Evolutionary conservation across 2,329 filamentous ascomycete species (phyloP).

Genomic region (Fusarium sp.): DNA sequence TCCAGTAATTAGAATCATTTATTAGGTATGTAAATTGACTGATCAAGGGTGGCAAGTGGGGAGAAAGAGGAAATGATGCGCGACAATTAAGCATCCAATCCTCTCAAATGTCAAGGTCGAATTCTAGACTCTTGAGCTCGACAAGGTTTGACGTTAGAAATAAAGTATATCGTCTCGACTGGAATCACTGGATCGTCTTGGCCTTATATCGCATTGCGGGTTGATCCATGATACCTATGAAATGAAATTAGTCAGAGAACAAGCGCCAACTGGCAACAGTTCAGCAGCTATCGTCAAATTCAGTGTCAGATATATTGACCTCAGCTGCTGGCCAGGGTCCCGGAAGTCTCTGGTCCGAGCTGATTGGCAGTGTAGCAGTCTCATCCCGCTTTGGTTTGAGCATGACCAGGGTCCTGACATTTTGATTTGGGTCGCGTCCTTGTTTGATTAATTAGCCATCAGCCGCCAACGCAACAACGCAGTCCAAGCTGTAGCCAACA

Average conservation of each 20-base stretch:
- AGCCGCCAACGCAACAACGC: constrained; percentile 9
- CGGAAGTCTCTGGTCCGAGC: constrained; percentile 1
- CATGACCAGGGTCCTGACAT: constrained; percentile 27
- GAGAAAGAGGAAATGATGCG: constrained; percentile 26
- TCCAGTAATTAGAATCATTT: constrained; percentile 19
- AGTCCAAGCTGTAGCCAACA: constrained; percentile 3
- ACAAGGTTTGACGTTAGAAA: constrained; percentile 26
- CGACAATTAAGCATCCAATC: neutral
- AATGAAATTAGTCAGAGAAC: neutral
- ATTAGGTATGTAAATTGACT: neutral
- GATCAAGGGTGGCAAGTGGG: neutral
- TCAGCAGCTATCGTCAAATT: constrained; percentile 6
- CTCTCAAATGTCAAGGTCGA: neutral
- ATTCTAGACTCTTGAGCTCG: constrained; percentile 11
- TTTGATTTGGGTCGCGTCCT: constrained; percentile 17
- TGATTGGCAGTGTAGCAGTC: constrained; percentile 24
- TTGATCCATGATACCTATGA: neutral
- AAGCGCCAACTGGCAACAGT: neutral
- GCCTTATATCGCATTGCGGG: neutral
- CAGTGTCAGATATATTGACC: constrained; percentile 7
- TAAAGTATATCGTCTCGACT: constrained; percentile 23
- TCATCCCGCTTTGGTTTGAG: constrained; percentile 44
- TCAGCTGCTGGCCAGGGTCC: neutral
- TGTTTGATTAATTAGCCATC: constrained; percentile 32
- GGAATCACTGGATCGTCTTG: neutral